Evolutionary conservation across 1,284 basidiomycete genomes (phyloP).

Genomic region (Coniferiporia sulphurascens): DNA sequence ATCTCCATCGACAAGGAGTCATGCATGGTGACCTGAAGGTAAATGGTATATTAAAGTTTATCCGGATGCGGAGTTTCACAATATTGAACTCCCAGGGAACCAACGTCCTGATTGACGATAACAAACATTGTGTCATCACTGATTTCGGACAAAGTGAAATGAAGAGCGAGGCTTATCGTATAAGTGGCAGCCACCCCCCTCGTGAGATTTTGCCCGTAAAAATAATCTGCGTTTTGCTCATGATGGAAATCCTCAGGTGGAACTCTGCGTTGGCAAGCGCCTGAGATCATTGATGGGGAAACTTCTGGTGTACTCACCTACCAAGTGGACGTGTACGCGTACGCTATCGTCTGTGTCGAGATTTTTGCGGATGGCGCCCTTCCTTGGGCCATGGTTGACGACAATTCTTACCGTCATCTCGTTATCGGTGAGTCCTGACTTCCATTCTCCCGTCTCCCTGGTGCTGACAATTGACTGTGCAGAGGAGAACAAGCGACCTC

Average conservation of each 20-base stretch:
- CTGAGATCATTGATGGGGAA: constrained; percentile 58
- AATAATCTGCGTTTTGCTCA: neutral
- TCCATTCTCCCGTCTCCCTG: neutral
- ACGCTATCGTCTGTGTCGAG: constrained; percentile 67
- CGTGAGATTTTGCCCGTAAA: constrained; percentile 39
- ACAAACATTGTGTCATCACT: constrained; percentile 60
- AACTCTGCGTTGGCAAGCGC: constrained; percentile 68
- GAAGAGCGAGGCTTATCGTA: constrained; percentile 60
- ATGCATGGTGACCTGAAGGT: constrained; percentile 75
- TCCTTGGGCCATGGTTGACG: constrained; percentile 58
- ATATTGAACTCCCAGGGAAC: constrained; percentile 41
- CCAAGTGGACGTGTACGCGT: constrained; percentile 68
- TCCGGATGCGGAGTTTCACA: neutral
- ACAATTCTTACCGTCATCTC: constrained; percentile 51
- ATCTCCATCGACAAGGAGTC: constrained; percentile 59
- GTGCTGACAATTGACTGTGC: constrained; percentile 1
- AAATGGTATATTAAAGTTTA: constrained; percentile 10
- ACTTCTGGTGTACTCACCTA: constrained; percentile 41
- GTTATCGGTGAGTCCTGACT: constrained; percentile 48
- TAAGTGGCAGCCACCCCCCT: constrained; percentile 47
- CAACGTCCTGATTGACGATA: constrained; percentile 70
- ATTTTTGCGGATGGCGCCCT: constrained; percentile 57
- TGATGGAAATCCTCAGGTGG: constrained; percentile 36
- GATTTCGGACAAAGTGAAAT: constrained; percentile 80
- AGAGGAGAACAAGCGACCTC: constrained; percentile 51